A percentile compares a stretch with the other conserved stretches of the same genome.
These are phyloP conservation scores for Cystobasidium pallidum DNA, from an alignment of 1,284 basidiomycete species.

Conservation along the genomic window DNA sequence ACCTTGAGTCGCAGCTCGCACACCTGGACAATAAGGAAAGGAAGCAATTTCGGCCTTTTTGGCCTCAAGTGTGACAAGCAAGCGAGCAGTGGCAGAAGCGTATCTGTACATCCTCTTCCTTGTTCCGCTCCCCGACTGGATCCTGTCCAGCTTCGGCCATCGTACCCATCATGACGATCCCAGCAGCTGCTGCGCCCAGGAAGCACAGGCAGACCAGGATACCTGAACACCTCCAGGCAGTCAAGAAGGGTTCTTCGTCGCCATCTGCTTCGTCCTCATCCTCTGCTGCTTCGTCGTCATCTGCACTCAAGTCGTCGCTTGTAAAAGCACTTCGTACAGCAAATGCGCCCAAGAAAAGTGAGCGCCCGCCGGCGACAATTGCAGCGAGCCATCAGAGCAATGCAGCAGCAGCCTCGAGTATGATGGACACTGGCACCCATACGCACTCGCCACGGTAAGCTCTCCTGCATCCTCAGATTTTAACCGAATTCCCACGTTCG, in stretches of 20 bases:
- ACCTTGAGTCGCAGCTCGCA: not conserved
- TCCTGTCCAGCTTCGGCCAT: not conserved
- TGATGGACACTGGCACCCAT: not conserved
- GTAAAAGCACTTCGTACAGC: slow-evolving; percentile 4
- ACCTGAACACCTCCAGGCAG: slow-evolving; percentile 40
- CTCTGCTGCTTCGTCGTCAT: not conserved
- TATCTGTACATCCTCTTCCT: not conserved
- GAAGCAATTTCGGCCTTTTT: not conserved
- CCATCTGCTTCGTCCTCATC: not conserved
- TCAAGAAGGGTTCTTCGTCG: slow-evolving; percentile 30
- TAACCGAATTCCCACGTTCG: not conserved
- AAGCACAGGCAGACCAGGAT: slow-evolving; percentile 45
- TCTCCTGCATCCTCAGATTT: not conserved
- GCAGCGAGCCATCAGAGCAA: slow-evolving; percentile 71
- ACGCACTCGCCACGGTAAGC: slow-evolving; percentile 1
- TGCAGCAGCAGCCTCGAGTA: not conserved
- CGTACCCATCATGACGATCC: slow-evolving; percentile 1
- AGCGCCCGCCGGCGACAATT: too few species aligned
- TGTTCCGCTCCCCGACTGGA: not conserved
- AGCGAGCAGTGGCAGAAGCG: too few species aligned
- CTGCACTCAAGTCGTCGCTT: slow-evolving; percentile 3
- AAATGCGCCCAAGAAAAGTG: slow-evolving; percentile 4
- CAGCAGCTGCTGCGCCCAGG: slow-evolving; percentile 19
- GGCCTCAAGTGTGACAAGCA: too few species aligned
- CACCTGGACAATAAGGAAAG: not conserved